A percentile compares a stretch with the other conserved stretches of the same genome.
phyloP scores from a whole-genome alignment of 768 basidiomycete genomes.

The Tylopilus vinaceipallidus region DNA sequence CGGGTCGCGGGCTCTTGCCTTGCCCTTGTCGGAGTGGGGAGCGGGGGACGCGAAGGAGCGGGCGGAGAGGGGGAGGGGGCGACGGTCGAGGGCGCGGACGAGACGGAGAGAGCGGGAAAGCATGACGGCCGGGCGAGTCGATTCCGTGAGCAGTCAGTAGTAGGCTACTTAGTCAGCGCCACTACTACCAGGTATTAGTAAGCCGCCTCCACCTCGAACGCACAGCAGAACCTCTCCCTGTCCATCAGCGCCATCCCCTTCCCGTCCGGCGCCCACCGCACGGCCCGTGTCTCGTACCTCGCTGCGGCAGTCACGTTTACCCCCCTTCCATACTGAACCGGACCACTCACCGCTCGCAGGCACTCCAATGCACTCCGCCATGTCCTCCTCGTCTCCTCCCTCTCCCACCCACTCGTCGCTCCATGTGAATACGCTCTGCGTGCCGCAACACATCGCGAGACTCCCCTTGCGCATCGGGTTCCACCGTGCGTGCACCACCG shows the following conservation, averaged over 20 bases:
- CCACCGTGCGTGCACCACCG: conserved; percentile 72
- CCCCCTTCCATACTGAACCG: not conserved
- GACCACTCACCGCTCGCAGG: conserved; percentile 66
- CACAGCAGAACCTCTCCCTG: conserved; percentile 81
- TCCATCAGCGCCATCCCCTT: conserved; percentile 75
- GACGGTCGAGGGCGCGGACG: conserved; percentile 42
- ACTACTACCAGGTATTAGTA: no score
- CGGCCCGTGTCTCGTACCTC: conserved; percentile 66
- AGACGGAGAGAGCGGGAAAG: conserved; percentile 63
- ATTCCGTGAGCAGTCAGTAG: not conserved
- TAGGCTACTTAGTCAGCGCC: conserved; percentile 21
- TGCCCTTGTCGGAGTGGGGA: conserved; percentile 33
- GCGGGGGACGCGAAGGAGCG: conserved; percentile 52
- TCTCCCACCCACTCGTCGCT: conserved; percentile 78
- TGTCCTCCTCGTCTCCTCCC: conserved; percentile 59
- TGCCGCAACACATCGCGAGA: conserved; percentile 65
- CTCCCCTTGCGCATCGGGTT: conserved; percentile 80
- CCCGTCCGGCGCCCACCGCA: conserved; percentile 85
- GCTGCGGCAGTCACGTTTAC: conserved; percentile 37
- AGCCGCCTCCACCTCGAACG: conserved; percentile 72
- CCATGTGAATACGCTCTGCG: conserved; percentile 71
- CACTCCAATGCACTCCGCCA: conserved; percentile 88
- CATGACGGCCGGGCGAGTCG: conserved; percentile 37
- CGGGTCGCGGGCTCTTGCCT: conserved; percentile 32
- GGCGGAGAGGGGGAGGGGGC: conserved; percentile 35